Conservation (phyloP, 2,329 filamentous ascomycete genomes). For the Ascochyta clinopodiicola region DNA sequence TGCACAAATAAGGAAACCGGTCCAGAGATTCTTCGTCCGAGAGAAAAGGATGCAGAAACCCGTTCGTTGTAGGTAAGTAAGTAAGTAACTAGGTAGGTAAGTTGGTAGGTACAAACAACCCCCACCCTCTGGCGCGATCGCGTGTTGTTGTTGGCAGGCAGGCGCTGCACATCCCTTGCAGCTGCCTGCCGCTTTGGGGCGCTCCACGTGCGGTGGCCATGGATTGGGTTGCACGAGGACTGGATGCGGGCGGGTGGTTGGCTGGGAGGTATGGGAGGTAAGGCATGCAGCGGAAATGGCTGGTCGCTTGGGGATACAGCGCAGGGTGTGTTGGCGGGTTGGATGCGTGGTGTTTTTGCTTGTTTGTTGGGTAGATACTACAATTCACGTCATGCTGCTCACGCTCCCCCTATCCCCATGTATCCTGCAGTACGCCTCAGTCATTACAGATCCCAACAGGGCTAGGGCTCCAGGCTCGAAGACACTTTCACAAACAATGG, state of each 20-base stretch:
- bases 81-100: no score
- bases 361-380: background rate
- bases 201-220: background rate
- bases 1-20: no score
- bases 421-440: background rate
- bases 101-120: no score
- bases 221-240: no score
- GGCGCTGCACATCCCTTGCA: no score
- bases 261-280: slow-evolving; percentile 3
- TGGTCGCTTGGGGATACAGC: slow-evolving; percentile 6
- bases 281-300: slow-evolving; percentile 1
- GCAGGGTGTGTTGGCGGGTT: background rate
- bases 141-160: no score
- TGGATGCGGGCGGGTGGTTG: background rate
- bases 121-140: no score
- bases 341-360: background rate
- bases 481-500: background rate
- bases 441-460: background rate
- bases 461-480: background rate
- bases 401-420: background rate
- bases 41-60: no score
- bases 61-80: no score
- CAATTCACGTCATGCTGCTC: background rate
- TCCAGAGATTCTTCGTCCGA: no score
- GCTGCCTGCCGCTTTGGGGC: slow-evolving; percentile 3